Base-by-base conservation (phyloP, 768 basidiomycete genomes). In the Suillus fuscotomentosus region DNA sequence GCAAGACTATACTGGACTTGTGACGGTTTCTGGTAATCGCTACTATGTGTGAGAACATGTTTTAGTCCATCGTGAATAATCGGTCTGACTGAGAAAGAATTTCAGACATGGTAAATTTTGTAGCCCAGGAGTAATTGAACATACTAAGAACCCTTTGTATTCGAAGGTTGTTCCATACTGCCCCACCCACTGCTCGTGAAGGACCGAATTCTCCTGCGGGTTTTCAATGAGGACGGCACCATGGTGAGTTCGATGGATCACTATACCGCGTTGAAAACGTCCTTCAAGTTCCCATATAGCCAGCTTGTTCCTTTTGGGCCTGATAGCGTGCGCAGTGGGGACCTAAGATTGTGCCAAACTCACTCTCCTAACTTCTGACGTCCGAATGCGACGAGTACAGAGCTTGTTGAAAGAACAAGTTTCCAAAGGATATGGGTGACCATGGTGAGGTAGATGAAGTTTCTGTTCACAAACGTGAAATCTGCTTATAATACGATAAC, bases 61-160 rank as follows among this genome's bases (percentile, higher is more conserved):
- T 82, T 81, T 41, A 93, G 47, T 92, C 92, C 60, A 79, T 72
- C 0, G 88, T 90, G 71, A 81, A 82, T 10, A 91, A 72, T 7
- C 83, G 80, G 20, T 73, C 62, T 7, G 63, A 51, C 79, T 82
- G 63, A 36, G 22, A 17, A 43, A 47, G 7, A 51, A 13, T 15
- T 36, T 65, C 56, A 65, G 57, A 22, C 11, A 42, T 31, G 43
- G 15, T 11, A 20, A 54, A 1, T 36, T 22, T 38, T 8, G 13
- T 20, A 45, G 3, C 3, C 10, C 57, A 34, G 1, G 63, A 24
- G 24, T 34, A 51, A n/a, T 14, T 22, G 47, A 13, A 72, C 80
- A 61, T 64, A 85, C 87, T 20, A 78, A 78, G 9, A 84, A 71
- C 0, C 72, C 75, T 60, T 77, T 78, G 67, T 82, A 86, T 60